Evolutionary conservation across 2,329 filamentous ascomycete species (phyloP).

Genomic region (Pestalotiopsis sp.): DNA sequence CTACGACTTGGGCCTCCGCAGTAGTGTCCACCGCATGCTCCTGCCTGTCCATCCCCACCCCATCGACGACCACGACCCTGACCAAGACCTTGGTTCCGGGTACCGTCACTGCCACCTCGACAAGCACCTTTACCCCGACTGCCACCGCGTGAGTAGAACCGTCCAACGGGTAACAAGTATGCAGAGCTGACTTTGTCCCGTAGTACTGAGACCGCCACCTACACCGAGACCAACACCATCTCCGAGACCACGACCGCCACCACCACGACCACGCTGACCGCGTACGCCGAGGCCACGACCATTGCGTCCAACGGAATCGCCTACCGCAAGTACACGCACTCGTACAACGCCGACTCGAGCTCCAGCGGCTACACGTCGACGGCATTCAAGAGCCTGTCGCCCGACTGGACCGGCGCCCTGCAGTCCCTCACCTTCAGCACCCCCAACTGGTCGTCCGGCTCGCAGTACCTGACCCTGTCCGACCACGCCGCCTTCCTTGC

Average conservation of each 20-base stretch:
- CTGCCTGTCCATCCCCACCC: conserved; percentile 15
- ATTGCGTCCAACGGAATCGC: conserved; percentile 15
- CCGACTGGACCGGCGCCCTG: conserved; percentile 11
- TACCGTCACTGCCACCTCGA: not conserved
- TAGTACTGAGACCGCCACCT: conserved; percentile 10
- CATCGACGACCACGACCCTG: conserved; percentile 13
- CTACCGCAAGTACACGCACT: conserved; percentile 18
- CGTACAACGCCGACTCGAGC: conserved; percentile 12
- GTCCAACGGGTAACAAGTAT: no score
- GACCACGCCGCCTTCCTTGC: not conserved
- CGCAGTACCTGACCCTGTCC: conserved; percentile 9
- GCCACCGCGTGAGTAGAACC: conserved; percentile 5
- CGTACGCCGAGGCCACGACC: conserved; percentile 18
- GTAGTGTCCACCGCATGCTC: conserved; percentile 15
- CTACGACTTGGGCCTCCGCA: conserved; percentile 8
- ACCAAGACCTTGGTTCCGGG: conserved; percentile 1
- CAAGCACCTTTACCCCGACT: not conserved
- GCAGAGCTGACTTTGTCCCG: not conserved
- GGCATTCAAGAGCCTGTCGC: conserved; percentile 14
- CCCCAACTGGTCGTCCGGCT: not conserved
- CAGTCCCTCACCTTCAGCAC: conserved; percentile 10
- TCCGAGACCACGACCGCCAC: conserved; percentile 12
- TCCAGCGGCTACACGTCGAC: conserved; percentile 14
- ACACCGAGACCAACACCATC: conserved; percentile 1
- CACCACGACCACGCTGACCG: conserved; percentile 11